phyloP scores from a whole-genome alignment of 345 rosid genomes.

The Melastoma malabathricum region DNA sequence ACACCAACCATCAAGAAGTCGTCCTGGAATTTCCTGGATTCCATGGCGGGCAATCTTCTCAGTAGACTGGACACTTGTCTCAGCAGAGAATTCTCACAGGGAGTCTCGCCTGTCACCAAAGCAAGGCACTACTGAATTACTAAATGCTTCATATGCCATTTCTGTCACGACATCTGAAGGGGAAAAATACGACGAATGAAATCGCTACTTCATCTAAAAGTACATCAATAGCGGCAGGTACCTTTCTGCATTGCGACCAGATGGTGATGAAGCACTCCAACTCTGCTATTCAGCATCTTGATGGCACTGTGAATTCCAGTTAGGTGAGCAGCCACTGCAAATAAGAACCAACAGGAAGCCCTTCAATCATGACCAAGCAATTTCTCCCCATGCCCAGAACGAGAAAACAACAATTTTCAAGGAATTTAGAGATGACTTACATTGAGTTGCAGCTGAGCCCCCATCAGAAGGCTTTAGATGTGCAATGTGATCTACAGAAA shows the following conservation, averaged over 20 bases:
- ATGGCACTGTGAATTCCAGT: slow-evolving; percentile 95
- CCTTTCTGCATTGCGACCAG: slow-evolving; percentile 91
- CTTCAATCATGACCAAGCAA: too few species aligned
- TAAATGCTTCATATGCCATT: not conserved
- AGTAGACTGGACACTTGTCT: slow-evolving; percentile 89
- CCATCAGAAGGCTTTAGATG: slow-evolving; percentile 98
- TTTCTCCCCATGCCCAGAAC: too few species aligned
- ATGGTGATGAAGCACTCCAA: slow-evolving; percentile 83
- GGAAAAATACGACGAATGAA: too few species aligned
- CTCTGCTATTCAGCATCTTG: slow-evolving; percentile 94
- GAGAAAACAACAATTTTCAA: too few species aligned
- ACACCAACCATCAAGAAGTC: slow-evolving; percentile 82
- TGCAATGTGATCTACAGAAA: slow-evolving; percentile 97
- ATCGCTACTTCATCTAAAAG: too few species aligned
- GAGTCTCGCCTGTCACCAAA: slow-evolving; percentile 63
- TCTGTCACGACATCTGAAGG: not conserved
- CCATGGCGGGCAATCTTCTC: slow-evolving; percentile 87
- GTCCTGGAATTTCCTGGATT: slow-evolving; percentile 86
- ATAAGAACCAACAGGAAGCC: not conserved
- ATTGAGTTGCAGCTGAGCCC: slow-evolving; percentile 93
- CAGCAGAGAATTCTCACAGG: slow-evolving; percentile 79
- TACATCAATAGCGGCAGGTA: slow-evolving; percentile 7
- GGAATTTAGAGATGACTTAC: slow-evolving; percentile 17
- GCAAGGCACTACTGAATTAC: slow-evolving; percentile 4
- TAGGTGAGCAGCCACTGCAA: slow-evolving; percentile 97